Percentiles rank a stretch among this genome's conserved stretches.
phyloP scores from a whole-genome alignment of 495 filamentous ascomycete species.

The Apodospora peruviana region DNA sequence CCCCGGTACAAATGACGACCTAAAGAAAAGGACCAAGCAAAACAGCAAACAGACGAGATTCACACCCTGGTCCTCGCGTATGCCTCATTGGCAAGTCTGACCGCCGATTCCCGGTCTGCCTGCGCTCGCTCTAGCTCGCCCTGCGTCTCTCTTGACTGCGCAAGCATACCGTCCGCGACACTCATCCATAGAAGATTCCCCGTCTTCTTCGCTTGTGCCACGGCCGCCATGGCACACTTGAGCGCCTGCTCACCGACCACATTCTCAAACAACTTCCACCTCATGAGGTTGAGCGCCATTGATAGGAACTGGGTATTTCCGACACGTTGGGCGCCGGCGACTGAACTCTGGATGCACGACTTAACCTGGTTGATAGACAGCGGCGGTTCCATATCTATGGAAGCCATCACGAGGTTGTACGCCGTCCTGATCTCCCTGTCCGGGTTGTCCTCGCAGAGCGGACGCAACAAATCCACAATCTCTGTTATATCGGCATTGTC shows the following conservation, averaged over 20 bases:
- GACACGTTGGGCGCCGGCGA: conserved; percentile 45
- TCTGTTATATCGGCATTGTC: conserved; percentile 42
- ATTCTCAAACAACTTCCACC: conserved; percentile 73
- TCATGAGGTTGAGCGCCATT: conserved; percentile 82
- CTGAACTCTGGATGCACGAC: conserved; percentile 60
- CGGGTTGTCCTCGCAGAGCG: conserved; percentile 59
- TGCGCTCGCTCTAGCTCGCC: conserved; percentile 61
- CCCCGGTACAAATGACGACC: no score
- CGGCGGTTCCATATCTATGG: conserved; percentile 49
- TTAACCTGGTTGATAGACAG: conserved; percentile 67
- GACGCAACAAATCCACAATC: conserved; percentile 60
- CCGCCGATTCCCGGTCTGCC: conserved; percentile 21
- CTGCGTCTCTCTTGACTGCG: conserved; percentile 65
- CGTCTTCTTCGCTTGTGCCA: conserved; percentile 67
- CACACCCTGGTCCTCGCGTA: conserved; percentile 16
- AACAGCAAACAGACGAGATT: not conserved
- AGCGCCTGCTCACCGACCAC: conserved; percentile 86
- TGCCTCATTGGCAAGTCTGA: conserved; percentile 26
- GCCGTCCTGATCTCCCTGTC: conserved; percentile 72
- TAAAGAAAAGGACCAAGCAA: not conserved
- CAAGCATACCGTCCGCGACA: conserved; percentile 75
- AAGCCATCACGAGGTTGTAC: conserved; percentile 71
- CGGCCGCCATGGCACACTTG: conserved; percentile 73
- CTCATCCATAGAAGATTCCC: conserved; percentile 79
- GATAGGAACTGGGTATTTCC: conserved; percentile 73